Conservation (phyloP, 768 basidiomycete species). For the Calocera viscosa region DNA sequence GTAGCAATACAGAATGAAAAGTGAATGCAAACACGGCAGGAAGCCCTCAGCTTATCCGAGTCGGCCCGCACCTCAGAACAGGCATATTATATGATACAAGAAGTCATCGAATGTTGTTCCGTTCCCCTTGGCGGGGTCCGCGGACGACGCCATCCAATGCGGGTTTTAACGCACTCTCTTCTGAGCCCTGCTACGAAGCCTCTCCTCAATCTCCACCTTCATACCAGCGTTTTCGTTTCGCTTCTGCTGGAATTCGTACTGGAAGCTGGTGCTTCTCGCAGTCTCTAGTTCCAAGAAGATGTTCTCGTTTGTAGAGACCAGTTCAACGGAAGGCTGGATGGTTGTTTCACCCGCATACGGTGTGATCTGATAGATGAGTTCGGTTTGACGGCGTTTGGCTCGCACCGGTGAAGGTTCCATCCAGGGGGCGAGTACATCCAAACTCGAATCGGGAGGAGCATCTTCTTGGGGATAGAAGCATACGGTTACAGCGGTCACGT, state of each 20-base stretch:
- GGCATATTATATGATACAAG: too few relatives aligned
- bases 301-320: constrained; percentile 28
- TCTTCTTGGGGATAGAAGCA: constrained; percentile 4
- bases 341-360: not conserved
- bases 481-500: not conserved
- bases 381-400: not conserved
- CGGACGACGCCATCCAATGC: too few relatives aligned
- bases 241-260: constrained; percentile 81
- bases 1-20: too few relatives aligned
- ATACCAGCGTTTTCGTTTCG: constrained; percentile 56
- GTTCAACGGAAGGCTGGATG: not conserved
- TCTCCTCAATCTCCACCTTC: constrained; percentile 41
- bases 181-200: not conserved
- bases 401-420: not conserved
- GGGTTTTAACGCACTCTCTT: too few relatives aligned
- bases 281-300: constrained; percentile 65
- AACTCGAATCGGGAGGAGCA: not conserved
- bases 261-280: constrained; percentile 67
- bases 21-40: too few relatives aligned
- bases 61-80: too few relatives aligned
- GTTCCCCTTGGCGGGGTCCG: too few relatives aligned
- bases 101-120: too few relatives aligned
- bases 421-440: not conserved
- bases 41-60: too few relatives aligned
- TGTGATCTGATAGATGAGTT: constrained; percentile 1